Percentiles rank a stretch among this genome's conserved stretches.
Conservation (phyloP, 257 asterid genomes). For the Solanum arcanum region DNA sequence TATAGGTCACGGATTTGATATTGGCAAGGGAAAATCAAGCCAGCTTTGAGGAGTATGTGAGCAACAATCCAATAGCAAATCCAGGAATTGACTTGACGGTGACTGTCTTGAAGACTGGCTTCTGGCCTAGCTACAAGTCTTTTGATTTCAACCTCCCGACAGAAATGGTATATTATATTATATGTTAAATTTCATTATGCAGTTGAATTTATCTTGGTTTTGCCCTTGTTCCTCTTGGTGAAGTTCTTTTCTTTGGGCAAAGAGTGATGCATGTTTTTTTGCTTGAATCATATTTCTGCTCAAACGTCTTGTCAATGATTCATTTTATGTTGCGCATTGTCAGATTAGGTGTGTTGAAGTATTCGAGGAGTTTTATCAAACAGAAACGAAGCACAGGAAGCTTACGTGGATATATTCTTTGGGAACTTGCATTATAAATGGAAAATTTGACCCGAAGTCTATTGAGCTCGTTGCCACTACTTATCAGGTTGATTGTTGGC, state of each 20-base stretch:
- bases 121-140: constrained; percentile 99
- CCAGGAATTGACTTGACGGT: constrained; percentile 95
- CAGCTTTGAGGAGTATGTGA: constrained; percentile 78
- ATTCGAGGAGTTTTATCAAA: constrained; percentile 89
- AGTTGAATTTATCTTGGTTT: neutral
- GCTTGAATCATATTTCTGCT: neutral
- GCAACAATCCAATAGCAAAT: constrained; percentile 47
- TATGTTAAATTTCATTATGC: neutral
- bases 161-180: constrained; percentile 54
- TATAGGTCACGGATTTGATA: constrained; percentile 89
- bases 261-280: neutral
- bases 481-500: constrained; percentile 57
- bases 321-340: neutral
- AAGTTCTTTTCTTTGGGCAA: neutral
- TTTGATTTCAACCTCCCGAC: constrained; percentile 90
- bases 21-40: constrained; percentile 90
- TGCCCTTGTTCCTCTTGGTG: neutral
- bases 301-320: neutral
- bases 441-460: constrained; percentile 76
- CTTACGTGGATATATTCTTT: constrained; percentile 89
- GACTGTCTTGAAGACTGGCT: constrained; percentile 93
- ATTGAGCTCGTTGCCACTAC: constrained; percentile 86
- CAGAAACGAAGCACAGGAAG: constrained; percentile 94
- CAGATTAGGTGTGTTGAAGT: constrained; percentile 92
- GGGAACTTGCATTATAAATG: constrained; percentile 92